These are phyloP conservation scores for Achaetomium macrosporum DNA, from an alignment of 2,329 filamentous ascomycete species.

Conservation along the genomic window DNA sequence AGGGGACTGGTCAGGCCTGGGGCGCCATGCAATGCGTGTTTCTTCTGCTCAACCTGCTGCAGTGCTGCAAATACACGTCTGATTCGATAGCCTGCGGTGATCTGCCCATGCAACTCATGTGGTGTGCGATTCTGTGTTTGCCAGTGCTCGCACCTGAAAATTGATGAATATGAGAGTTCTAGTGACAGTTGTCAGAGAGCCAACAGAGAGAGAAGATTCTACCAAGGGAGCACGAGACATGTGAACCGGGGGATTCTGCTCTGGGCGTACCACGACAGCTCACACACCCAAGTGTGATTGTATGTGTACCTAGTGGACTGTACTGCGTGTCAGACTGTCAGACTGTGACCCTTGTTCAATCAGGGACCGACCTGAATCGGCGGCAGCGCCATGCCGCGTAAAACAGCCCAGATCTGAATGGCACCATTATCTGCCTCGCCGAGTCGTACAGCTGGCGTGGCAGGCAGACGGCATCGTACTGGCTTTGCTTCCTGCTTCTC, in stretches of 20 bases:
- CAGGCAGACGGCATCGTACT: neutral
- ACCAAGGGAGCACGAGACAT: slow-evolving; percentile 1
- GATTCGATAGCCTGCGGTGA: slow-evolving; percentile 4
- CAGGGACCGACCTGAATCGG: too few species aligned
- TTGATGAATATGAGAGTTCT: neutral
- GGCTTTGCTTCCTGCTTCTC: neutral
- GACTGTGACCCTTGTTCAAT: slow-evolving; percentile 10
- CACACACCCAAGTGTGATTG: neutral
- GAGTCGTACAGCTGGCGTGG: slow-evolving; percentile 13
- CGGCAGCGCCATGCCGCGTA: too few species aligned
- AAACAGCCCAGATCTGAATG: too few species aligned
- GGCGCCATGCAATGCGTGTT: slow-evolving; percentile 9
- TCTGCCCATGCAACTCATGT: neutral
- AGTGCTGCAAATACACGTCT: neutral
- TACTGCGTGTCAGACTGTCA: slow-evolving; percentile 16
- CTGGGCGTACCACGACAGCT: too few species aligned
- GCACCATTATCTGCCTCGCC: slow-evolving; percentile 10
- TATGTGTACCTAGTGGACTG: neutral
- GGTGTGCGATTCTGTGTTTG: neutral
- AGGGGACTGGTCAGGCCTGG: slow-evolving; percentile 14
- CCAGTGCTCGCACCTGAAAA: neutral
- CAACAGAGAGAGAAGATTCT: neutral
- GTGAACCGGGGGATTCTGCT: neutral
- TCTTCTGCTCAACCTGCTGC: slow-evolving; percentile 10
- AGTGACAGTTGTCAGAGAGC: neutral